These are phyloP conservation scores for Komagataella mondaviorum DNA, from an alignment of 805 yeast species.

Conservation along the genomic window DNA sequence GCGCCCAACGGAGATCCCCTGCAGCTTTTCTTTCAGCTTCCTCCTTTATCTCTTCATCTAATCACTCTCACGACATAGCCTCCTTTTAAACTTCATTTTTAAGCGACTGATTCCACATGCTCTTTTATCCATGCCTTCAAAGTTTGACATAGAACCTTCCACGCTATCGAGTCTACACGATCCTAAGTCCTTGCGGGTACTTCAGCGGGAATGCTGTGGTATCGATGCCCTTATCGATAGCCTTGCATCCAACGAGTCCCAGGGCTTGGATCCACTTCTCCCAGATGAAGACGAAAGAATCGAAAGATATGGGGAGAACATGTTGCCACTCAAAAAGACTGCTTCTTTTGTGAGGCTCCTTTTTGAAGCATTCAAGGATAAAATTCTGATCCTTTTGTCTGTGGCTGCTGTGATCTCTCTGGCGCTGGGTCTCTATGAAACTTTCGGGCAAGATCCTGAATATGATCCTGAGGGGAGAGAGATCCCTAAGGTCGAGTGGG, in stretches of 20 bases:
- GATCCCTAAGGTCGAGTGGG: conserved; percentile 89
- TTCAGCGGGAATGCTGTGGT: conserved; percentile 29
- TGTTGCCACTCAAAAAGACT: conserved; percentile 56
- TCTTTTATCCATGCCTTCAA: background rate
- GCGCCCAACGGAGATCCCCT: background rate
- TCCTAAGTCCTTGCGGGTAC: conserved; percentile 39
- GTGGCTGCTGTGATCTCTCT: conserved; percentile 84
- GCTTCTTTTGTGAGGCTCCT: conserved; percentile 59
- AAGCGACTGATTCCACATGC: background rate
- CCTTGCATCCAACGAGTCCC: conserved; percentile 21
- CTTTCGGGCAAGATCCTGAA: conserved; percentile 72
- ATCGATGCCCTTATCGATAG: conserved; percentile 17
- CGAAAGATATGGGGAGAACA: conserved; percentile 52
- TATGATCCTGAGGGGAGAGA: conserved; percentile 68
- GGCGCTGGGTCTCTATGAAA: conserved; percentile 83
- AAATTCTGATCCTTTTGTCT: conserved; percentile 70
- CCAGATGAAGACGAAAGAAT: conserved; percentile 22
- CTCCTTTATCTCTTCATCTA: background rate
- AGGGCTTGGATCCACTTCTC: conserved; percentile 25
- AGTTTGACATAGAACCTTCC: background rate
- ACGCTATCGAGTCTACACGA: conserved; percentile 37
- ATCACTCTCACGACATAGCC: background rate
- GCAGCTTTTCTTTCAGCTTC: background rate
- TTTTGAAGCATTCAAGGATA: conserved; percentile 80
- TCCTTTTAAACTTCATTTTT: background rate